Conservation (phyloP, 2,329 filamentous ascomycete genomes). For the Alternaria alternata region DNA sequence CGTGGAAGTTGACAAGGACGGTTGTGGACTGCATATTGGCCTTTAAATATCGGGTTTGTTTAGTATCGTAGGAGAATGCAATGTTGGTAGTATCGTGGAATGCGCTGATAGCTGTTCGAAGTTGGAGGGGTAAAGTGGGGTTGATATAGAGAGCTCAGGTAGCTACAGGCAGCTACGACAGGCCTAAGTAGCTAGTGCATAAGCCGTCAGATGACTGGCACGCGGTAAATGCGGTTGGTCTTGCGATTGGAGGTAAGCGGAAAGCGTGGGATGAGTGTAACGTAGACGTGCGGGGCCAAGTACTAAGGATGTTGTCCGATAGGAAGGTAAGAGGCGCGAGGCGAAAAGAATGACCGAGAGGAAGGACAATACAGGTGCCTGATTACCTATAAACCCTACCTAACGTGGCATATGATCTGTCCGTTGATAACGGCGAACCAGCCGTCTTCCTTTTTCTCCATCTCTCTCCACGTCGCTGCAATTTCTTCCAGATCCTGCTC, state of each 20-base stretch:
- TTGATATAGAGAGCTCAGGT: conserved; percentile 39
- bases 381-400: conserved; percentile 12
- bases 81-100: conserved; percentile 1
- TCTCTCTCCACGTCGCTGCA: conserved; percentile 50
- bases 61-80: neutral
- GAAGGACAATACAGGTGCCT: neutral
- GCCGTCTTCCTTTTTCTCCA: conserved; percentile 54
- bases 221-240: conserved; percentile 27
- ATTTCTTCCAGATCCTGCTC: conserved; percentile 53
- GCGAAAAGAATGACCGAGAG: conserved; percentile 5
- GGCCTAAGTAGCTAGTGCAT: conserved; percentile 34
- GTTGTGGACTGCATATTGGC: conserved; percentile 39
- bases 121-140: conserved; percentile 47
- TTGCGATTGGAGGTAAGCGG: conserved; percentile 32
- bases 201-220: conserved; percentile 43
- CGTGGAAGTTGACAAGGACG: conserved; percentile 43
- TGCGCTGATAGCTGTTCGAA: conserved; percentile 20
- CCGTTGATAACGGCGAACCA: conserved; percentile 55
- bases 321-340: neutral
- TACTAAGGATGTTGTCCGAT: neutral
- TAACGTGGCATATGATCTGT: conserved; percentile 50
- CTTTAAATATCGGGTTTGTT: neutral
- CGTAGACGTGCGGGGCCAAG: conserved; percentile 5
- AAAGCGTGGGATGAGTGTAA: conserved; percentile 17
- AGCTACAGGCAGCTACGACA: conserved; percentile 25